These are phyloP conservation scores for Sarcomyxa edulis DNA, from an alignment of 768 basidiomycete species.

Conservation along the genomic window DNA sequence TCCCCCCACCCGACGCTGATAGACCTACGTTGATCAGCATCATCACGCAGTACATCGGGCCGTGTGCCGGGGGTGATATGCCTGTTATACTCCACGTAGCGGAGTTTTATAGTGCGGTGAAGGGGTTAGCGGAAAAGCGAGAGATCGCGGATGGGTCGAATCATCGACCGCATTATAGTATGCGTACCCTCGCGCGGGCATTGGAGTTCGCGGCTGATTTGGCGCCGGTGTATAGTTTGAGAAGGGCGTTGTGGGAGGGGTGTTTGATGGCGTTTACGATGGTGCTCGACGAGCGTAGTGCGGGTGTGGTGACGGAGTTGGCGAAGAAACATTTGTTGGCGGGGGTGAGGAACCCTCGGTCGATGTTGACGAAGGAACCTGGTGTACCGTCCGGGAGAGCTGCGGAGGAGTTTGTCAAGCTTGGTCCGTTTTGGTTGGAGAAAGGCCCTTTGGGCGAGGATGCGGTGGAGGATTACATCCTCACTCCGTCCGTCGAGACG, in stretches of 20 bases:
- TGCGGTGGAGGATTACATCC: slow-evolving; percentile 76
- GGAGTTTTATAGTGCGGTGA: slow-evolving; percentile 83
- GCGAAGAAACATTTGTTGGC: slow-evolving; percentile 76
- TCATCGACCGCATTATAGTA: slow-evolving; percentile 90
- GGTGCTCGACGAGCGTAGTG: slow-evolving; percentile 76
- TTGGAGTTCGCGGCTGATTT: slow-evolving; percentile 87
- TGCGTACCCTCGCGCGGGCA: slow-evolving; percentile 91
- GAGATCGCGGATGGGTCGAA: slow-evolving; percentile 92
- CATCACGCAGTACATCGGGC: slow-evolving; percentile 84
- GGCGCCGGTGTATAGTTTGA: slow-evolving; percentile 67
- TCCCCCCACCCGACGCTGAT: slow-evolving; percentile 90
- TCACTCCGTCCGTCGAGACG: slow-evolving; percentile 90
- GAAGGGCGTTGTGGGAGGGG: slow-evolving; percentile 92
- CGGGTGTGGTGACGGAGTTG: slow-evolving; percentile 56
- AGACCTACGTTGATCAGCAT: slow-evolving; percentile 85
- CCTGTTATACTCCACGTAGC: slow-evolving; percentile 85
- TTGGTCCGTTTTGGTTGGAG: slow-evolving; percentile 90
- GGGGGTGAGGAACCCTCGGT: slow-evolving; percentile 74
- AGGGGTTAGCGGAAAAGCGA: slow-evolving; percentile 64
- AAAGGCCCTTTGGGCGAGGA: slow-evolving; percentile 66
- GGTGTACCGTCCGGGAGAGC: slow-evolving; percentile 38
- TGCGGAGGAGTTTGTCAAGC: slow-evolving; percentile 62
- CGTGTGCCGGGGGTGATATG: slow-evolving; percentile 78
- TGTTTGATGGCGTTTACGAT: slow-evolving; percentile 98
- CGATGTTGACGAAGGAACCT: slow-evolving; percentile 71